phyloP scores from a whole-genome alignment of 2,329 filamentous ascomycete genomes.

The Orbilia javanica region DNA sequence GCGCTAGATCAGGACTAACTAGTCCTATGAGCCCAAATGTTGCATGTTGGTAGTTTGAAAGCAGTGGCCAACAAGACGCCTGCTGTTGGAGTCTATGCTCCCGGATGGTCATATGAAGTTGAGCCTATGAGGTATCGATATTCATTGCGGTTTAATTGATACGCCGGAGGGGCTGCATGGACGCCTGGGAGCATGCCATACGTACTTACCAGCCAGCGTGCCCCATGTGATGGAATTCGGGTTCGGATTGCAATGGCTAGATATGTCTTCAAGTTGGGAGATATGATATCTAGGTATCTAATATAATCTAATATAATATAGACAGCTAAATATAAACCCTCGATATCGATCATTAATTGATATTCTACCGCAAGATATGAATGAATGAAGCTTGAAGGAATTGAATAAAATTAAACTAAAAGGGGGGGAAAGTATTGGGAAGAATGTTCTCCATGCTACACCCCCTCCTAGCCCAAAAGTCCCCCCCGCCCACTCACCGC shows the following conservation, averaged over 20 bases:
- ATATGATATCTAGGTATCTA: neutral
- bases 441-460: neutral
- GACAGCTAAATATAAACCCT: no score
- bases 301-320: no score
- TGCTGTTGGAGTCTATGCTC: neutral
- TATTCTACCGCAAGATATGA: neutral
- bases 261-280: neutral
- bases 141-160: neutral
- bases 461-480: neutral
- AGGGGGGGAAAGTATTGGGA: neutral
- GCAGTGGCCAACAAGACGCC: neutral
- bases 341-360: no score
- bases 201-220: constrained; percentile 10
- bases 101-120: neutral
- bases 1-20: neutral
- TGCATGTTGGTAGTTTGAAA: neutral
- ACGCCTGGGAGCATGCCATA: constrained; percentile 5
- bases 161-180: neutral
- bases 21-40: neutral
- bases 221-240: constrained; percentile 19
- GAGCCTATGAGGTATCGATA: neutral
- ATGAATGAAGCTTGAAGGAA: neutral
- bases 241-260: neutral
- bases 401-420: neutral
- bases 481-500: no score